Conservation (phyloP, 495 filamentous ascomycete genomes). For the Delitschia confertaspora region DNA sequence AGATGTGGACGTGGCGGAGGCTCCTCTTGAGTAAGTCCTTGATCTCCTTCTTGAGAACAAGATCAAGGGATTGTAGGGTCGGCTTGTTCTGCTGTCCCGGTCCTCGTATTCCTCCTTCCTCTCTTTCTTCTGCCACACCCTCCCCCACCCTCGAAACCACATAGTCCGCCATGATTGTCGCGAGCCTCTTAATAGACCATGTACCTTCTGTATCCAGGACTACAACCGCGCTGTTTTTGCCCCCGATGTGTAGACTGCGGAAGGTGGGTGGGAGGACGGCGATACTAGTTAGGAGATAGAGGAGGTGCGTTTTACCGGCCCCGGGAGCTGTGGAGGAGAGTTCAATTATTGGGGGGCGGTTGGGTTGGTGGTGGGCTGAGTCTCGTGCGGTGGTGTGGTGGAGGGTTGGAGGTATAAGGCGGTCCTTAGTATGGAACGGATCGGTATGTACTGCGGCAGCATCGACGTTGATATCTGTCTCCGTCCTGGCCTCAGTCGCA, state of each 20-base stretch:
- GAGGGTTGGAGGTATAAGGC: neutral
- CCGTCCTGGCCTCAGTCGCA: too few species aligned
- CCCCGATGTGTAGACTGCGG: conserved; percentile 32
- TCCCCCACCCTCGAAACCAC: conserved; percentile 2
- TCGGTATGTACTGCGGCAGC: too few species aligned
- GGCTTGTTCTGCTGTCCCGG: too few species aligned
- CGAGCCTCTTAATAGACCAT: conserved; percentile 55
- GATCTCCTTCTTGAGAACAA: neutral
- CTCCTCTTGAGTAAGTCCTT: neutral
- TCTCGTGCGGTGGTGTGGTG: neutral
- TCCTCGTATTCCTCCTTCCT: too few species aligned
- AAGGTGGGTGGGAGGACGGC: conserved; percentile 45
- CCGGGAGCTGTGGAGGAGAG: conserved; percentile 43
- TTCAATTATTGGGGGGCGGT: conserved; percentile 45
- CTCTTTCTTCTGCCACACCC: neutral
- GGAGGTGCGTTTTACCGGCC: conserved; percentile 55
- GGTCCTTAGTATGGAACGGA: too few species aligned
- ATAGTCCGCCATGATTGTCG: conserved; percentile 31
- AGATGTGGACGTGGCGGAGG: conserved; percentile 42
- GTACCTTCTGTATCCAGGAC: conserved; percentile 62
- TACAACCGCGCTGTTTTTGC: conserved; percentile 52
- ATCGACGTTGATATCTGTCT: too few species aligned
- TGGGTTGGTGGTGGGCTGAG: conserved; percentile 19
- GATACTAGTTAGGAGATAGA: conserved; percentile 57
- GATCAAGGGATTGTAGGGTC: too few species aligned